Percentiles rank a stretch among this genome's conserved stretches.
Conservation (phyloP, 1,284 basidiomycete genomes). For the Sphagnurus paluster region DNA sequence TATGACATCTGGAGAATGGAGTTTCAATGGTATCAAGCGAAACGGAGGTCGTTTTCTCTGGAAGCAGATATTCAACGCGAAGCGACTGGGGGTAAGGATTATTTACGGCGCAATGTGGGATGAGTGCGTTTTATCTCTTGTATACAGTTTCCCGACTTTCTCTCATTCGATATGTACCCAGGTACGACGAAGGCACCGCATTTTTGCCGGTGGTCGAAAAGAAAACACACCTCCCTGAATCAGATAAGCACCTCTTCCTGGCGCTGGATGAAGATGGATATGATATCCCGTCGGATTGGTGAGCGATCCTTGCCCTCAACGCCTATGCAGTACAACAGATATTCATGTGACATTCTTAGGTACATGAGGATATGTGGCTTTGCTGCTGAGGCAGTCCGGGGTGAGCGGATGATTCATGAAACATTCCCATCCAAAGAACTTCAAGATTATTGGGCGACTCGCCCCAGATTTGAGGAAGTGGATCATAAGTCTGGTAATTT, state of each 20-base stretch:
- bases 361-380: constrained; percentile 79
- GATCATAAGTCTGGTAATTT: constrained; percentile 26
- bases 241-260: constrained; percentile 57
- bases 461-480: constrained; percentile 58
- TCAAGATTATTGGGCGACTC: constrained; percentile 68
- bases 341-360: constrained; percentile 33
- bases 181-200: constrained; percentile 80
- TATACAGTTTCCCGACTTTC: constrained; percentile 2
- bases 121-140: constrained; percentile 51
- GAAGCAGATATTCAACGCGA: constrained; percentile 69
- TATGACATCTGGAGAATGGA: constrained; percentile 65
- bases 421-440: constrained; percentile 70
- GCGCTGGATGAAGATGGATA: constrained; percentile 72
- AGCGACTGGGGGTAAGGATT: constrained; percentile 57
- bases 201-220: constrained; percentile 67
- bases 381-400: constrained; percentile 64
- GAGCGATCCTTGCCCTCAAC: constrained; percentile 18
- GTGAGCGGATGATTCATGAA: constrained; percentile 59
- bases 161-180: constrained; percentile 27
- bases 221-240: constrained; percentile 56
- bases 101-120: constrained; percentile 86
- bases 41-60: constrained; percentile 74
- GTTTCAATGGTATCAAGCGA: constrained; percentile 63
- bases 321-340: not conserved
- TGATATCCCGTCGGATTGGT: constrained; percentile 75